phyloP scores from a whole-genome alignment of 148 eudicot species.

The Heliosperma pusillum region DNA sequence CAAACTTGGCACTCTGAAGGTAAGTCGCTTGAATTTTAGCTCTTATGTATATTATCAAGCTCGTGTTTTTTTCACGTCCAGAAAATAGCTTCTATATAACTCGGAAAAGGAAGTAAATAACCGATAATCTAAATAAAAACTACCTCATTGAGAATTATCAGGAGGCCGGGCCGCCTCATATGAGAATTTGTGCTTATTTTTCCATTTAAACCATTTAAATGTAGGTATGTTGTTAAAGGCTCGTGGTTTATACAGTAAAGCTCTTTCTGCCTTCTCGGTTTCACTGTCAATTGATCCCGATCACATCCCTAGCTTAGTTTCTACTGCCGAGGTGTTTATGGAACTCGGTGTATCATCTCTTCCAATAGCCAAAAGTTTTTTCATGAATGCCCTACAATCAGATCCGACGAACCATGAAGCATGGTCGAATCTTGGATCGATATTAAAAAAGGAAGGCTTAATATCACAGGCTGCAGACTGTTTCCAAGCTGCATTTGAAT shows the following conservation, averaged over 20 bases:
- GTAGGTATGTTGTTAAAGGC: conserved; percentile 53
- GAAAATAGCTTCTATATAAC: not conserved
- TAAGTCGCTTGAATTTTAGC: conserved; percentile 17
- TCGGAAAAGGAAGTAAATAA: too few species aligned
- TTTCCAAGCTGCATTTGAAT: conserved; percentile 91
- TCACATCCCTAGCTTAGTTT: conserved; percentile 66
- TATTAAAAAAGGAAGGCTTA: conserved; percentile 71
- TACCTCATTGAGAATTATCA: not conserved
- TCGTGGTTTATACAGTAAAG: conserved; percentile 48
- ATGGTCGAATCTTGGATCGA: conserved; percentile 72
- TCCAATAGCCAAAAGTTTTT: conserved; percentile 68
- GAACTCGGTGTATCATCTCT: conserved; percentile 39
- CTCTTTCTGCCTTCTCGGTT: conserved; percentile 54
- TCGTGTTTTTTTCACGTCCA: not conserved
- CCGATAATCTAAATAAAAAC: not conserved
- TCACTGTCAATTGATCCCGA: conserved; percentile 72
- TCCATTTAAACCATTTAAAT: not conserved
- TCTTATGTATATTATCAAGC: not conserved
- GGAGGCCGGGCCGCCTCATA: too few species aligned
- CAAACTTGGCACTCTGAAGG: conserved; percentile 80
- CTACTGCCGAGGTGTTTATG: conserved; percentile 53
- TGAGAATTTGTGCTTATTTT: not conserved
- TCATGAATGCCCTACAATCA: conserved; percentile 69
- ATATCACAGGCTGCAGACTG: conserved; percentile 73
- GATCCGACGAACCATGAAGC: conserved; percentile 74